These are phyloP conservation scores for Entelexis paramagnoliae DNA, from an alignment of 1,139 yeast species.

Conservation along the genomic window DNA sequence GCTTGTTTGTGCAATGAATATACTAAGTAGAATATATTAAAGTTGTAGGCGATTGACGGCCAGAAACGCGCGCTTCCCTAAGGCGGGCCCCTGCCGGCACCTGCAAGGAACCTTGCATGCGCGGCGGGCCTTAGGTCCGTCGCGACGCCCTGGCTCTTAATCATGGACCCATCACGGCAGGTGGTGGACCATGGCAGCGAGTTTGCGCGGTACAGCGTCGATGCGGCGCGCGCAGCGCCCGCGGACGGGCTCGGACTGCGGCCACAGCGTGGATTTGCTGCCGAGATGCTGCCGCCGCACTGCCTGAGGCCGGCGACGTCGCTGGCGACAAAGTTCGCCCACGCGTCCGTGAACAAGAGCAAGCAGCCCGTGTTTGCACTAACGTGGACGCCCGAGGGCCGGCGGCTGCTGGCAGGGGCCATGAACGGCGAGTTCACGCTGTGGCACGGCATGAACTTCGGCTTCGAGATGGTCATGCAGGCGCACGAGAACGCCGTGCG, in stretches of 20 bases:
- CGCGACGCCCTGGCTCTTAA: not conserved
- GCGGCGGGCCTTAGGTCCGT: too few species aligned
- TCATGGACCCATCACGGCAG: constrained; percentile 31
- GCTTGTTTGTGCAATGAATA: too few species aligned
- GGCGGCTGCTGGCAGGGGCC: constrained; percentile 79
- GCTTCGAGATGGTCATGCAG: constrained; percentile 95
- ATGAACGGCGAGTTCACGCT: constrained; percentile 92
- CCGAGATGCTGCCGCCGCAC: constrained; percentile 62
- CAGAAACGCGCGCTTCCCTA: too few species aligned
- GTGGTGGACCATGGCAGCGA: constrained; percentile 85
- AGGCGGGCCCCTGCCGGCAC: too few species aligned
- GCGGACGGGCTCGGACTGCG: constrained; percentile 47
- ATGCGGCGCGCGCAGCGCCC: constrained; percentile 38
- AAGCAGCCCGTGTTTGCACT: constrained; percentile 85
- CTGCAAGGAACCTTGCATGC: too few species aligned
- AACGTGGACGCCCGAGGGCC: constrained; percentile 94
- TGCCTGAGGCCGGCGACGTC: constrained; percentile 48
- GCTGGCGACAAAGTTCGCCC: constrained; percentile 65
- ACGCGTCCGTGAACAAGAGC: constrained; percentile 81
- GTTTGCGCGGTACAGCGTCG: constrained; percentile 61
- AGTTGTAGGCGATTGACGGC: too few species aligned
- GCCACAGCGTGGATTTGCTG: constrained; percentile 67
- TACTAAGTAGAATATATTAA: too few species aligned
- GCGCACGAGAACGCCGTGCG: constrained; percentile 91
- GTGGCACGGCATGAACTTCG: constrained; percentile 94